phyloP scores from a whole-genome alignment of 331 rosid genomes.

The Spiraea crenata region DNA sequence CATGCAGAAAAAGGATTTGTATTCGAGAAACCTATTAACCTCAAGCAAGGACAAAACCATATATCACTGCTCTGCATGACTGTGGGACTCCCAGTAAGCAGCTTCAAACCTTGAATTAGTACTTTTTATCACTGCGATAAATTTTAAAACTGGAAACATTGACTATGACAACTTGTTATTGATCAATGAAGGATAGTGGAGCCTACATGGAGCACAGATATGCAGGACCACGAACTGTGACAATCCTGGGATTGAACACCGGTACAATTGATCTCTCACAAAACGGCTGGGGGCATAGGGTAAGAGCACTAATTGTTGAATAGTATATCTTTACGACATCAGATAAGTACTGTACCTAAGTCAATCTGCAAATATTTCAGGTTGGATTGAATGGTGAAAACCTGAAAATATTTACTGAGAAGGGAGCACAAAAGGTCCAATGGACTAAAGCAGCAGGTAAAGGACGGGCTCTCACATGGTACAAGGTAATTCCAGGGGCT shows the following conservation, averaged over 20 bases:
- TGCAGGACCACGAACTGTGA: slow-evolving; percentile 57
- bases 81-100: slow-evolving; percentile 79
- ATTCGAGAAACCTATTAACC: slow-evolving; percentile 24
- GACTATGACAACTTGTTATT: slow-evolving; percentile 5
- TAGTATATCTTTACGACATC: no score
- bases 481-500: slow-evolving; percentile 49
- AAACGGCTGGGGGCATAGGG: slow-evolving; percentile 75
- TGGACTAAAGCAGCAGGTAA: slow-evolving; percentile 40
- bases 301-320: neutral
- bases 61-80: slow-evolving; percentile 50
- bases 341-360: no score
- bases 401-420: slow-evolving; percentile 31
- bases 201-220: slow-evolving; percentile 92
- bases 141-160: slow-evolving; percentile 6
- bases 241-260: slow-evolving; percentile 56
- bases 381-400: slow-evolving; percentile 62
- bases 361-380: slow-evolving; percentile 28
- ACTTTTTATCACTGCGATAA: neutral
- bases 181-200: slow-evolving; percentile 73
- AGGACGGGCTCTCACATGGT: slow-evolving; percentile 61
- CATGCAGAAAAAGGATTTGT: slow-evolving; percentile 59
- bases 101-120: neutral
- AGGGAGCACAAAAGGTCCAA: slow-evolving; percentile 38
- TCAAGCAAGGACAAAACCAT: slow-evolving; percentile 49
- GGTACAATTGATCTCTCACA: slow-evolving; percentile 54